Base-by-base conservation (phyloP, 2,329 filamentous ascomycete species). In the Emergomyces orientalis region DNA sequence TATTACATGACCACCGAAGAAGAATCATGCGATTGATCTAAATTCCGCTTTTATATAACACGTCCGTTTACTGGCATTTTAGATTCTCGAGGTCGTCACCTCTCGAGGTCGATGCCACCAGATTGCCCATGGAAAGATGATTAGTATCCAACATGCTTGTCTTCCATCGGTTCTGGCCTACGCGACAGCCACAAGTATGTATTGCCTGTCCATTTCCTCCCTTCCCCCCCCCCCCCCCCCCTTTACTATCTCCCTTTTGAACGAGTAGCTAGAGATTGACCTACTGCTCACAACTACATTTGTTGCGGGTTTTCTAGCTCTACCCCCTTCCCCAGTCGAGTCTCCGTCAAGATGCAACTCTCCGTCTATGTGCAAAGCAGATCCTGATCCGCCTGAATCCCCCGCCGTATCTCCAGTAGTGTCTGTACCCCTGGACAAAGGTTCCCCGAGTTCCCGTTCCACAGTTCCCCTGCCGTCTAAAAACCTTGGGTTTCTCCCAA, bases 1-100 rank as follows among this genome's bases (percentile, higher is more conserved):
- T 27, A 25, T 49, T 25, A 13, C 65, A 66, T 67, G 66, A 34
- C 59, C 49, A 59, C 39, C 66, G 65, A 32, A 52, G 49, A 52
- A 34, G 67, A 66, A 72, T 65, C 72, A 77, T 77, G 76, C 74
- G 72, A 75, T 77, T 77, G 71, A 70, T 57, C 67, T 63, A 64
- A 65, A 66, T 34, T 34, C 52, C 58, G 57, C 56, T 52, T 41
- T 61, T 54, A 54, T 56, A 54, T 43, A 59, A 65, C 64, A 65
- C 64, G 64, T 63, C 66, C 70, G 69, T 69, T 70, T 69, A 71
- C 69, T 71, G 75, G 72, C 74, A 73, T 71, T 71, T 71, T 71
- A 71, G 71, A 69, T 69, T 69, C 71, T 72, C 69, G 65, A 71
- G 56, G 56, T 47, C 37, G 56, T 39, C 62, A 69, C 66, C 61